These are phyloP conservation scores for Dendrobium nobile DNA, from an alignment of 106 monocot genomes.

Conservation along the genomic window DNA sequence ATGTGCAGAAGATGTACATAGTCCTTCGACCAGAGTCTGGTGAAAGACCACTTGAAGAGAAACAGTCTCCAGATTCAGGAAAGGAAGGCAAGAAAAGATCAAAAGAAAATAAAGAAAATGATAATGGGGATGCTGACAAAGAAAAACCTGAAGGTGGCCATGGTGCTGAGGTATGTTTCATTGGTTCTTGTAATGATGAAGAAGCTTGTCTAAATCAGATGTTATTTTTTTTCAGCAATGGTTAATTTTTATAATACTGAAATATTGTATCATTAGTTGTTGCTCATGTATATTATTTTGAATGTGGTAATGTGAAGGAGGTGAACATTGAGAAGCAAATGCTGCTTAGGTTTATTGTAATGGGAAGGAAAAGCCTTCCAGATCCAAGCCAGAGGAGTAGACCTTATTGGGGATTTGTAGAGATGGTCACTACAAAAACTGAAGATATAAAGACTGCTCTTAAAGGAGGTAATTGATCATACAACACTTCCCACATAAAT, in stretches of 20 bases:
- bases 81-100: slow-evolving; percentile 39
- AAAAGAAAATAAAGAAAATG: not conserved
- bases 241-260: not conserved
- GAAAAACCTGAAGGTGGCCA: slow-evolving; percentile 41
- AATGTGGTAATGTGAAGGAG: slow-evolving; percentile 17
- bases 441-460: slow-evolving; percentile 60
- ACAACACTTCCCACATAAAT: not conserved
- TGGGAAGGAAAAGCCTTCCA: slow-evolving; percentile 80
- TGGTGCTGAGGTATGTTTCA: slow-evolving; percentile 34
- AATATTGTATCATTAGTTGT: not conserved
- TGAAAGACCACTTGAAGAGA: slow-evolving; percentile 33
- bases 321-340: slow-evolving; percentile 57
- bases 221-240: not conserved
- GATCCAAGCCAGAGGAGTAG: slow-evolving; percentile 40
- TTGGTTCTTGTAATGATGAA: no score
- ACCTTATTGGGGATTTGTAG: slow-evolving; percentile 69
- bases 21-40: slow-evolving; percentile 56
- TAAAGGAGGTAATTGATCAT: slow-evolving; percentile 33
- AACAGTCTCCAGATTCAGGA: slow-evolving; percentile 51
- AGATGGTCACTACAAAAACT: slow-evolving; percentile 50
- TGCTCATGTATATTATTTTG: not conserved
- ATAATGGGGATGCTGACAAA: not conserved
- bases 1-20: slow-evolving; percentile 65
- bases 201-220: not conserved
- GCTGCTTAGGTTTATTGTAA: slow-evolving; percentile 55